A percentile compares a stretch with the other conserved stretches of the same genome.
Conservation (phyloP, 345 rosid species). For the Murraya paniculata region DNA sequence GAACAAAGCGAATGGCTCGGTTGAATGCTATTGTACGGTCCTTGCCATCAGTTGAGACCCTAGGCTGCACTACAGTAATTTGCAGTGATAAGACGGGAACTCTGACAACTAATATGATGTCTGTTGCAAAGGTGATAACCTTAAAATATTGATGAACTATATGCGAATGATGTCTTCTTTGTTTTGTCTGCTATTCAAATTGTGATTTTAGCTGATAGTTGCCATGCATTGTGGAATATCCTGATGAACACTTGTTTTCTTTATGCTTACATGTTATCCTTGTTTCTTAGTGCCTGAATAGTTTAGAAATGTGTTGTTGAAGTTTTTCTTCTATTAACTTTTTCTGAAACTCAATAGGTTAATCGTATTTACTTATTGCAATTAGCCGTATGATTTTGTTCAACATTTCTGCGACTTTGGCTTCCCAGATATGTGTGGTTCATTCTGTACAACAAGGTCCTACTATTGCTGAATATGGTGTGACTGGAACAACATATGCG, state of each 20-base stretch:
- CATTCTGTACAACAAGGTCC: constrained; percentile 71
- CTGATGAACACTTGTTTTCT: neutral
- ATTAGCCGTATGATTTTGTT: neutral
- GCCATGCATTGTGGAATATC: neutral
- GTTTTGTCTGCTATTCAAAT: neutral
- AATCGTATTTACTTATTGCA: neutral
- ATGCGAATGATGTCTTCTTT: neutral
- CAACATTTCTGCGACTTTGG: constrained; percentile 14
- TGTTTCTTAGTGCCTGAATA: neutral
- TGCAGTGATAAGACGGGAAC: constrained; percentile 99
- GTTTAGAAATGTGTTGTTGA: neutral
- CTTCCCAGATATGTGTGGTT: constrained; percentile 75
- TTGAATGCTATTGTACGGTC: constrained; percentile 96
- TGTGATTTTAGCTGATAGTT: neutral
- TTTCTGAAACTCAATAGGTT: neutral
- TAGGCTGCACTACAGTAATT: constrained; percentile 98
- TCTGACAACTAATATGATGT: constrained; percentile 98
- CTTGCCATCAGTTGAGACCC: constrained; percentile 97
- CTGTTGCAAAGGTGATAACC: constrained; percentile 81
- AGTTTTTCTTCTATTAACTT: neutral
- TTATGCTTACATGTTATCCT: neutral
- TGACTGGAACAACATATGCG: constrained; percentile 93
- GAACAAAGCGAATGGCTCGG: constrained; percentile 99
- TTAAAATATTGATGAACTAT: constrained; percentile 10
- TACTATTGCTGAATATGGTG: constrained; percentile 62